A percentile compares a stretch with the other conserved stretches of the same genome.
These are phyloP conservation scores for Botryobasidium botryosum DNA, from an alignment of 768 basidiomycete genomes.

Conservation along the genomic window DNA sequence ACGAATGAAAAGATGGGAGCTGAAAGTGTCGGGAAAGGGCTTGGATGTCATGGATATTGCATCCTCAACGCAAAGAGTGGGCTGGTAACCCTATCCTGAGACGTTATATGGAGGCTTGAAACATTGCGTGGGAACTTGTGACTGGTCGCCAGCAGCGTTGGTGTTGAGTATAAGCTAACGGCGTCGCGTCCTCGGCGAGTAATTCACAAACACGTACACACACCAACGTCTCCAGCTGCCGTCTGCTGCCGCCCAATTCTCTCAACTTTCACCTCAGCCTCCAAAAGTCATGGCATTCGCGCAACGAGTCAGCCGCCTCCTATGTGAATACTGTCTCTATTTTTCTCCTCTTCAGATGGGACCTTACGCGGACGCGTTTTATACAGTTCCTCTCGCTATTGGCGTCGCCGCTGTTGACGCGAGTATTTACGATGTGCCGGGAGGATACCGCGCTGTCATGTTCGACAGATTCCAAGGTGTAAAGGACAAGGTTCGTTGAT, in stretches of 20 bases:
- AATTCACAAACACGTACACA: no score
- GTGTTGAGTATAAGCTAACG: no score
- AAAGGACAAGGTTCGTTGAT: conserved; percentile 51
- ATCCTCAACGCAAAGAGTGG: no score
- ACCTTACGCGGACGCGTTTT: not conserved
- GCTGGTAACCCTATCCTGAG: no score
- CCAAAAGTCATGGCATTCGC: conserved; percentile 4
- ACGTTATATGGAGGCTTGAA: no score
- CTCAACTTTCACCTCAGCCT: not conserved
- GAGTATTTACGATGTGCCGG: conserved; percentile 44
- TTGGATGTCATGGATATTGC: no score
- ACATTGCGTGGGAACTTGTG: no score
- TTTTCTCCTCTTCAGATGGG: not conserved
- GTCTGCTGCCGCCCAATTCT: not conserved
- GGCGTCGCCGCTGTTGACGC: conserved; percentile 30
- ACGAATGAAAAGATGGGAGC: no score
- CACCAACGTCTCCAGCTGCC: no score
- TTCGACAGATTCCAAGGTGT: conserved; percentile 96
- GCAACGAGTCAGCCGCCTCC: not conserved
- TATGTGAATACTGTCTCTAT: not conserved
- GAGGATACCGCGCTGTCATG: conserved; percentile 91
- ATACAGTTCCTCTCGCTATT: conserved; percentile 46
- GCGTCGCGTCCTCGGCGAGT: no score
- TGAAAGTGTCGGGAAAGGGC: no score
- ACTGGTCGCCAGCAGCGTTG: no score